Evolutionary conservation across 371 early-diverging fungal species (phyloP), one percentile per base, ranked within the genome.

Genomic region (Mucor irregularis): DNA sequence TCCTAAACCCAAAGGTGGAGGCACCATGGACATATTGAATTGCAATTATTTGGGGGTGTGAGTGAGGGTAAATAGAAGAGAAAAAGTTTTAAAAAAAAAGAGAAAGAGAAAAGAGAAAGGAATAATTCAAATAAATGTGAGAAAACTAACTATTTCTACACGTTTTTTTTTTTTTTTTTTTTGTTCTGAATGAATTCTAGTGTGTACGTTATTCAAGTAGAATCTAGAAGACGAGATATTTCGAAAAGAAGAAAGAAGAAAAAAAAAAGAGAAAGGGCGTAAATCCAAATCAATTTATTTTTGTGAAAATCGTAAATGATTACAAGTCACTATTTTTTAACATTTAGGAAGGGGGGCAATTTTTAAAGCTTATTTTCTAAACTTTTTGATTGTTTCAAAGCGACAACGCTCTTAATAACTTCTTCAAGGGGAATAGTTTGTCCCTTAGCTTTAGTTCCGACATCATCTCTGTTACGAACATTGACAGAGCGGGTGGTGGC

Each of bases 401-500:
- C 67, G 42, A 73, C 56, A 37, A 94, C 73, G 71, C 86, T 79
- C 22, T 67, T 63, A 25, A 91, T 26, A 24, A 92, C 85, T 22
- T 82, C 83, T 29, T 84, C 86, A 59, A 89, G 62, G 8, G 85
- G 83, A 50, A 89, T 78, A 28, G 89, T 90, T 70, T 90, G 76
- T 46, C 88, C 89, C 82, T 90, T 91, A 49, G 82, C 83, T 80
- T 92, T 93, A 61, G 89, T 82, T 45, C 86, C 90, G 3, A 84
- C 83, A 61, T 92, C 91, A 64, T 94, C 94, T 28, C 94, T 83
- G 78, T 88, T 86, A 47, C 97, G 91, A 56, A 93, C 89, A 64
- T 98, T 98, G 63, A 99, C 97, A 9, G 92, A 87, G 24, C 83
- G 64, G 29, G 88, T 86, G 14, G 79, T 68, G 67, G 81, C 81